Conservation (phyloP, 495 filamentous ascomycete species). For the Pyronema domesticum region DNA sequence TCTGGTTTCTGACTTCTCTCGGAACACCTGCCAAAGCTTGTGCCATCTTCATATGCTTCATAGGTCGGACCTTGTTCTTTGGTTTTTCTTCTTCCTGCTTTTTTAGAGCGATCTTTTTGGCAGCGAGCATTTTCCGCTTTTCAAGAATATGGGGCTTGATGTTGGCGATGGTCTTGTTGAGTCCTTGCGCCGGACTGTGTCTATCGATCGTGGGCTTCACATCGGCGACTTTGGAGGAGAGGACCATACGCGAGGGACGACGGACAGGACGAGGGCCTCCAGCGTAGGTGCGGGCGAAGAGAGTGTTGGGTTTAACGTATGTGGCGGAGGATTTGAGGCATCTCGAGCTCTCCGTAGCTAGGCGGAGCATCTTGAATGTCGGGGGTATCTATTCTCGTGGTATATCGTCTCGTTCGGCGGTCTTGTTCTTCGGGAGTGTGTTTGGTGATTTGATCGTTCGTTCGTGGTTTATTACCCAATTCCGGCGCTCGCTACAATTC, state of each 20-base stretch:
- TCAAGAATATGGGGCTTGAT: not conserved
- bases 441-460: too few species aligned
- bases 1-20: slow-evolving; percentile 47
- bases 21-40: slow-evolving; percentile 52
- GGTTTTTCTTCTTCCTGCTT: slow-evolving; percentile 15
- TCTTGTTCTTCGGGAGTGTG: too few species aligned
- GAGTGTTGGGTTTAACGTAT: not conserved
- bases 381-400: too few species aligned
- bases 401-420: too few species aligned
- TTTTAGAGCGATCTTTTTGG: slow-evolving; percentile 10
- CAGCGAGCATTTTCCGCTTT: not conserved
- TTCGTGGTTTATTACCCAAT: too few species aligned
- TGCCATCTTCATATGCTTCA: slow-evolving; percentile 92
- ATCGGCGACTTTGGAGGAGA: slow-evolving; percentile 53
- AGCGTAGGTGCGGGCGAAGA: slow-evolving; percentile 11
- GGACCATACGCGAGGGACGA: slow-evolving; percentile 53
- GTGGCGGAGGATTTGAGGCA: slow-evolving; percentile 2
- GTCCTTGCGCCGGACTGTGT: not conserved
- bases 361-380: slow-evolving; percentile 4
- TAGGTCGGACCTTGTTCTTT: slow-evolving; percentile 32
- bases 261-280: not conserved
- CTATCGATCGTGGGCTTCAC: slow-evolving; percentile 26
- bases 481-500: too few species aligned
- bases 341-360: slow-evolving; percentile 7
- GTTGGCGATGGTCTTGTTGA: slow-evolving; percentile 4